A percentile compares a stretch with the other conserved stretches of the same genome.
phyloP scores from a whole-genome alignment of 2,329 filamentous ascomycete species.

The Trichoderma hamatum region DNA sequence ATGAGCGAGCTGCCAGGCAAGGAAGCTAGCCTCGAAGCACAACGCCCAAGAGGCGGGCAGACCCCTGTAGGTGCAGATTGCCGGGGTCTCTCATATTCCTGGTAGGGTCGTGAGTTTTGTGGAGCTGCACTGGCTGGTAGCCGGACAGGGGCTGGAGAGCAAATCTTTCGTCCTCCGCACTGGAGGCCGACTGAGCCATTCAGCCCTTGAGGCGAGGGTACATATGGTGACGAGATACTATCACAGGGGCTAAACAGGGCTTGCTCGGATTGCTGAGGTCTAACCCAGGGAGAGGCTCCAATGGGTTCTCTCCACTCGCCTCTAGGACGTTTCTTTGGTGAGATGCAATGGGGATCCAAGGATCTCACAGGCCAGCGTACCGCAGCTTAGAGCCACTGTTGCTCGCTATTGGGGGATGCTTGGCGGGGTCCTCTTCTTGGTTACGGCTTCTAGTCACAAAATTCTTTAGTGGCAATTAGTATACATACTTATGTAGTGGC shows the following conservation, averaged over 20 bases:
- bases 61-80: slow-evolving; percentile 25
- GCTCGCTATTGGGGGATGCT: slow-evolving; percentile 1
- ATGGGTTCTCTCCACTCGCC: slow-evolving; percentile 16
- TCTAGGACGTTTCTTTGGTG: slow-evolving; percentile 16
- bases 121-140: slow-evolving; percentile 22
- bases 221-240: slow-evolving; percentile 24
- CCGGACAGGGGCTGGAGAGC: slow-evolving; percentile 13
- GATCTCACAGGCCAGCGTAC: slow-evolving; percentile 13
- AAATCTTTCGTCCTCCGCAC: slow-evolving; percentile 24
- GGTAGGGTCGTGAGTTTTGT: slow-evolving; percentile 18
- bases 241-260: slow-evolving; percentile 22
- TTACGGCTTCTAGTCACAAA: slow-evolving; percentile 9
- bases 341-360: slow-evolving; percentile 20
- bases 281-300: neutral
- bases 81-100: slow-evolving; percentile 24
- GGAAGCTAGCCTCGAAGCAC: slow-evolving; percentile 22
- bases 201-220: slow-evolving; percentile 18
- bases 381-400: slow-evolving; percentile 13
- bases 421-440: slow-evolving; percentile 8
- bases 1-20: slow-evolving; percentile 12
- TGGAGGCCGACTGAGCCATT: slow-evolving; percentile 13
- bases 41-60: slow-evolving; percentile 26
- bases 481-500: slow-evolving; percentile 9
- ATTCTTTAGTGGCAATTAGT: slow-evolving; percentile 24
- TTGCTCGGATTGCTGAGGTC: slow-evolving; percentile 14